Evolutionary conservation across 108 stramenopile species (phyloP), one percentile per base, ranked within the genome.

Genomic region (Pseudonitzschia multistriata): DNA sequence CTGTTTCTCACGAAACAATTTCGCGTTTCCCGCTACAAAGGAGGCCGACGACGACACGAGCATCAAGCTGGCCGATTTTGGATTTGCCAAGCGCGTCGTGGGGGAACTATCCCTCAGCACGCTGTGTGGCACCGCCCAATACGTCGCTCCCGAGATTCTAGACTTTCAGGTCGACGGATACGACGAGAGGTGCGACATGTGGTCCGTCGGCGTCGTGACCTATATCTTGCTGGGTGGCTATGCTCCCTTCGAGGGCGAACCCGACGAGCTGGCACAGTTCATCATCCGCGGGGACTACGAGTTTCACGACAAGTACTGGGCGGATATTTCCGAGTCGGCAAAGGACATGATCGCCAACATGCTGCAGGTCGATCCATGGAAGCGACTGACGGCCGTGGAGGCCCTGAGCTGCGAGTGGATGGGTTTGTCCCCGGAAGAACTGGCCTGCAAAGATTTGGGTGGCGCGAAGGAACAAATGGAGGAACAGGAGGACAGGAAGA

Each of bases 21-120:
- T 14, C 34, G 37, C 27, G 22, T 53, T 27, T 39, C n/a, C n/a
- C n/a, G n/a, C n/a, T n/a, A n/a, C n/a, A n/a, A n/a, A 81, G 69
- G 71, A 80, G 49, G 82, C 78, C 60, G 66, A 86, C 47, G 87
- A 94, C 55, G 94, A 97, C 61, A 79, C 90, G 33, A 74, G 60
- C 3, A 90, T 99, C 74, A 99, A 99, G 72, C 81, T 99, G 36
- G 97, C 96, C 11, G 98, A 99, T 72, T 99, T 99, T 79, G 98
- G 98, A 24, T 96, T 99, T 55, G 96, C 96, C 42, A 96, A 98
- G 66, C 78, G 85, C 25, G 75, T 88, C 24, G 48, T 78, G 0
- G 76, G 81, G 5, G 77, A 76, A 21, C 80, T 90, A 42, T 88
- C 73, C 22, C 79, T 79, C 77, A 82, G 50, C 15, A 88, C 89